Percentiles rank a stretch among this genome's conserved stretches.
These are phyloP conservation scores for Aspergillus heteromorphus DNA, from an alignment of 495 filamentous ascomycete genomes.

Conservation along the genomic window DNA sequence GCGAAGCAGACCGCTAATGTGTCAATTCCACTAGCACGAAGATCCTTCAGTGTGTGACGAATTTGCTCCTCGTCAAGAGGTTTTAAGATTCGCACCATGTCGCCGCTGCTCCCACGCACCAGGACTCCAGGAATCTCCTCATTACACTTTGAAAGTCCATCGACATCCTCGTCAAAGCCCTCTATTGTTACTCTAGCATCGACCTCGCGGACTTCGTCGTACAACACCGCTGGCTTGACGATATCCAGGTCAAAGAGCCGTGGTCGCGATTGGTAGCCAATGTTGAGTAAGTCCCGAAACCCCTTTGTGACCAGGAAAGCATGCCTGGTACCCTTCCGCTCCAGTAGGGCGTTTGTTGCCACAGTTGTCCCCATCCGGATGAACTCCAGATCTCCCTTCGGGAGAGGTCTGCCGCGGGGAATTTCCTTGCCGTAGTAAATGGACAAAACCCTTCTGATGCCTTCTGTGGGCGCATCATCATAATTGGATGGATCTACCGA, in stretches of 20 bases:
- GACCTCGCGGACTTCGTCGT: background rate
- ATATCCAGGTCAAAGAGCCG: background rate
- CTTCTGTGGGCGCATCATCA: slow-evolving; percentile 74
- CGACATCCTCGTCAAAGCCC: background rate
- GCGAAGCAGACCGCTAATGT: background rate
- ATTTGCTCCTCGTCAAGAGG: background rate
- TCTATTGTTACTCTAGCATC: background rate
- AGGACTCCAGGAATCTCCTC: background rate
- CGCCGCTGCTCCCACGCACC: slow-evolving; percentile 17
- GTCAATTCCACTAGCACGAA: background rate
- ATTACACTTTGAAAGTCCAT: background rate
- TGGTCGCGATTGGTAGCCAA: background rate
- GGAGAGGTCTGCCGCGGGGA: background rate
- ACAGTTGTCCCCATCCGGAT: slow-evolving; percentile 85
- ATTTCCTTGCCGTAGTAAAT: background rate
- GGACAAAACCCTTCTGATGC: slow-evolving; percentile 17
- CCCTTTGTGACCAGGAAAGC: slow-evolving; percentile 80
- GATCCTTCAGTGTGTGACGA: background rate
- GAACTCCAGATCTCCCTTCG: background rate
- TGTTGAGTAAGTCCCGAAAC: slow-evolving; percentile 19
- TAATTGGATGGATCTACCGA: slow-evolving; percentile 81
- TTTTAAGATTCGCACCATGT: slow-evolving; percentile 2
- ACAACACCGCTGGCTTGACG: background rate
- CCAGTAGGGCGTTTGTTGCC: slow-evolving; percentile 77
- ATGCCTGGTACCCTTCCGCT: slow-evolving; percentile 83